These are phyloP conservation scores for Thelephora aurantiotincta DNA, from an alignment of 768 basidiomycete genomes.

Conservation along the genomic window DNA sequence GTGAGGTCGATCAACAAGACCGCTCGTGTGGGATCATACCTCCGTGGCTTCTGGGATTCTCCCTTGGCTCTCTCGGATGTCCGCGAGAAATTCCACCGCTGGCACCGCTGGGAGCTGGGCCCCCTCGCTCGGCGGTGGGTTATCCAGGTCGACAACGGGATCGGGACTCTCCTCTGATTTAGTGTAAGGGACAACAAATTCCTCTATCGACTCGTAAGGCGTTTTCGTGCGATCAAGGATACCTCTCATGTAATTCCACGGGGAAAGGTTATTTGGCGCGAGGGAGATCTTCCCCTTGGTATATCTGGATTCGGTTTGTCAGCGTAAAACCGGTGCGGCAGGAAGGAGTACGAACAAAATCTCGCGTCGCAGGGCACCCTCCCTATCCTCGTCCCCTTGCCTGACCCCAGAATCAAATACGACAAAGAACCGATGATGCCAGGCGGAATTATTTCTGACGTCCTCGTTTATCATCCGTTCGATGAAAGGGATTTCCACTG, in stretches of 20 bases:
- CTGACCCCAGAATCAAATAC: slow-evolving; percentile 57
- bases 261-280: slow-evolving; percentile 86
- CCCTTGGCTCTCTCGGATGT: slow-evolving; percentile 21
- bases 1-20: too few relatives aligned
- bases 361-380: slow-evolving; percentile 51
- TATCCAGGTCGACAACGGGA: slow-evolving; percentile 56
- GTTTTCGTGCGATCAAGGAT: slow-evolving; percentile 47
- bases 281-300: slow-evolving; percentile 72
- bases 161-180: slow-evolving; percentile 15
- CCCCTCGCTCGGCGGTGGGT: slow-evolving; percentile 46
- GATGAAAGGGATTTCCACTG: slow-evolving; percentile 58
- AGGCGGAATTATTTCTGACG: slow-evolving; percentile 91
- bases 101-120: slow-evolving; percentile 66
- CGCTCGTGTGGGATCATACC: too few relatives aligned
- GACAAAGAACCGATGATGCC: slow-evolving; percentile 92
- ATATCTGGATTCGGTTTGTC: slow-evolving; percentile 34
- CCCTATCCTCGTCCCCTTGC: slow-evolving; percentile 46
- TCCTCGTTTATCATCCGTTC: slow-evolving; percentile 60
- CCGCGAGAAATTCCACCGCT: slow-evolving; percentile 80
- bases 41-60: too few relatives aligned
- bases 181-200: slow-evolving; percentile 59
- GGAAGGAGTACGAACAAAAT: slow-evolving; percentile 42
- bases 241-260: slow-evolving; percentile 95
- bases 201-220: slow-evolving; percentile 37
- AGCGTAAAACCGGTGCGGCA: background rate